A percentile compares a stretch with the other conserved stretches of the same genome.
Conservation (phyloP, 2,329 filamentous ascomycete species). For the Fusarium lateritium region DNA sequence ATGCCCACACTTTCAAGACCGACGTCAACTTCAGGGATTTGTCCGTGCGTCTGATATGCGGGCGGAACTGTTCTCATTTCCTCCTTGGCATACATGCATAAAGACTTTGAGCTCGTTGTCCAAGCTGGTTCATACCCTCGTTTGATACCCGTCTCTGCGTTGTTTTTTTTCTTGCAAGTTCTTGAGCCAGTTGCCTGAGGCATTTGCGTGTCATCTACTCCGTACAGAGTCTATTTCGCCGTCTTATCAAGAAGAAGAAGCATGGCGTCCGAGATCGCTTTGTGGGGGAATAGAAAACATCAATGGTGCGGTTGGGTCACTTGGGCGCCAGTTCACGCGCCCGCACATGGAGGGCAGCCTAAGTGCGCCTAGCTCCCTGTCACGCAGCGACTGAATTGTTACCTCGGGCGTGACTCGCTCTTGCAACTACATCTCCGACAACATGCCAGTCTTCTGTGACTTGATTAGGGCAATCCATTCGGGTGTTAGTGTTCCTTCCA, state of each 20-base stretch:
- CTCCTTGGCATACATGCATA: constrained; percentile 44
- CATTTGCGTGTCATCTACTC: background rate
- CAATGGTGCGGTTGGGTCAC: constrained; percentile 36
- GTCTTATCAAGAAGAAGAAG: constrained; percentile 19
- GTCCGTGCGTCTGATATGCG: constrained; percentile 42
- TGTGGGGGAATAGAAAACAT: constrained; percentile 31
- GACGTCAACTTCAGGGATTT: constrained; percentile 40
- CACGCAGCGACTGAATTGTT: constrained; percentile 40
- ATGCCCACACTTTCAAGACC: constrained; percentile 37
- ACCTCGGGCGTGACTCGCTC: constrained; percentile 45
- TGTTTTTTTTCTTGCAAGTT: background rate
- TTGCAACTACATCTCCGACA: constrained; percentile 29
- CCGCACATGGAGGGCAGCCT: constrained; percentile 29
- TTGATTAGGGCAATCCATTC: constrained; percentile 16
- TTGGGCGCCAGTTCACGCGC: constrained; percentile 42
- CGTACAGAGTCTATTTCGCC: constrained; percentile 2
- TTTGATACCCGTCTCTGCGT: background rate
- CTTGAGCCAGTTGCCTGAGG: constrained; percentile 1
- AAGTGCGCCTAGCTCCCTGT: constrained; percentile 41
- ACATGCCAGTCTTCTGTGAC: constrained; percentile 26
- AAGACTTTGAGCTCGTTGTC: constrained; percentile 5
- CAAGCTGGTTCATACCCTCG: constrained; percentile 4
- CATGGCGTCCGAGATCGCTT: constrained; percentile 26
- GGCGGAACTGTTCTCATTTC: constrained; percentile 46
- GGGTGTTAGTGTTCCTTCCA: constrained; percentile 17